Conservation (phyloP, 2,329 filamentous ascomycete genomes). For the Penicillium sp. region DNA sequence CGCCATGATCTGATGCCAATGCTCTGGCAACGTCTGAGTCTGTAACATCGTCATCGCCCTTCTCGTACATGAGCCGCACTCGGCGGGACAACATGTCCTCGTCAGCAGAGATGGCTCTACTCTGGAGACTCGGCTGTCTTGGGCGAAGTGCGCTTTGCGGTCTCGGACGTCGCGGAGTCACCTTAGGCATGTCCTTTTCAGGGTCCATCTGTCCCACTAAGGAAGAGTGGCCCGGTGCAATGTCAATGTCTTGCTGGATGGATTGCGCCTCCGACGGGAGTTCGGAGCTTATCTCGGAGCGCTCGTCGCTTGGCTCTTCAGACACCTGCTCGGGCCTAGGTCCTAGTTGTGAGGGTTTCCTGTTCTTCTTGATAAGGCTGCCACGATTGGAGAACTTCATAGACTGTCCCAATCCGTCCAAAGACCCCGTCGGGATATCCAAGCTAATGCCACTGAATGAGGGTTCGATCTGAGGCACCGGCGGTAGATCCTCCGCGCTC, state of each 20-base stretch:
- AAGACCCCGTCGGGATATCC: constrained; percentile 52
- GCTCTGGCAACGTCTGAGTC: constrained; percentile 39
- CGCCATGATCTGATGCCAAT: constrained; percentile 37
- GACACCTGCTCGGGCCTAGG: constrained; percentile 28
- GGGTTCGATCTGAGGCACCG: constrained; percentile 31
- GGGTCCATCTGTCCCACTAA: constrained; percentile 14
- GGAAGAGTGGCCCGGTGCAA: constrained; percentile 7
- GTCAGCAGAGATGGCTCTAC: constrained; percentile 57
- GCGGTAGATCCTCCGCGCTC: constrained; percentile 29
- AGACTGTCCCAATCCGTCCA: constrained; percentile 51
- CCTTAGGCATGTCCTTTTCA: constrained; percentile 21
- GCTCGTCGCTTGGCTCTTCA: constrained; percentile 3
- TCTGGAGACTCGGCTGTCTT: constrained; percentile 35
- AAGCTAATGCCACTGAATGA: constrained; percentile 50
- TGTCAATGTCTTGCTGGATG: constrained; percentile 16
- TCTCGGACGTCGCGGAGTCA: constrained; percentile 26
- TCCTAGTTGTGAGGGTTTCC: constrained; percentile 24
- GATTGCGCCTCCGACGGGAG: constrained; percentile 4
- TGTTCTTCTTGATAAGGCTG: constrained; percentile 54
- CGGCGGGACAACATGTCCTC: constrained; percentile 60
- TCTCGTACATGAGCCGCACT: constrained; percentile 61
- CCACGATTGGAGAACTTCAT: constrained; percentile 58
- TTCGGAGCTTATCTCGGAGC: constrained; percentile 7
- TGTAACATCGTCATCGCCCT: constrained; percentile 53
- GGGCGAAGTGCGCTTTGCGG: constrained; percentile 38